Evolutionary conservation across 352 stramenopile species (phyloP).

Genomic region (Globisporangium orthogonon): DNA sequence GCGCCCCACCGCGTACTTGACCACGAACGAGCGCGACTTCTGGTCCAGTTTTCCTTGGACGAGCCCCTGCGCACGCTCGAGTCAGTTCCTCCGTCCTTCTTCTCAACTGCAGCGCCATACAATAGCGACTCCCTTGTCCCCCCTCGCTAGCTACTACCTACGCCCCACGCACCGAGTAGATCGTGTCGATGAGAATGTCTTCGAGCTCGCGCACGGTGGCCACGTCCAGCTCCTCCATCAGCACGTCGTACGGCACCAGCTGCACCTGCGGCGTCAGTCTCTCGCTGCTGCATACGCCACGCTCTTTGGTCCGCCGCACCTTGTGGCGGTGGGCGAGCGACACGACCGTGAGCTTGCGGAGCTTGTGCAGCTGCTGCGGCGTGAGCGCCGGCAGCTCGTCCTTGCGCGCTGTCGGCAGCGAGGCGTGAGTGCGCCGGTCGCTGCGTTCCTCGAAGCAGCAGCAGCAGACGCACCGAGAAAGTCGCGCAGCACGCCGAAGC

Average conservation of each 20-base stretch:
- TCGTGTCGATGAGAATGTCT: constrained; percentile 91
- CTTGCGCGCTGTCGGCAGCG: constrained; percentile 36
- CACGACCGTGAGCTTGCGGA: constrained; percentile 87
- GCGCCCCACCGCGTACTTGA: constrained; percentile 87
- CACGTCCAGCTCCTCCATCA: constrained; percentile 78
- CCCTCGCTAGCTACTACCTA: too few species aligned
- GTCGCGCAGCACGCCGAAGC: constrained; percentile 84
- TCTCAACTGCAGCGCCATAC: neutral
- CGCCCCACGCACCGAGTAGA: constrained; percentile 84
- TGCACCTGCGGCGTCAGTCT: constrained; percentile 9
- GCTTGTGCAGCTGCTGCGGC: constrained; percentile 70
- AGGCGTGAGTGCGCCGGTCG: neutral
- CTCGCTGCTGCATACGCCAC: neutral
- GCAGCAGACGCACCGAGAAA: constrained; percentile 49
- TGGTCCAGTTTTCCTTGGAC: constrained; percentile 89
- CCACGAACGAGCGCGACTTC: constrained; percentile 67
- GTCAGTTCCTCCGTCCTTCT: too few species aligned
- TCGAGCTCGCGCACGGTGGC: constrained; percentile 83
- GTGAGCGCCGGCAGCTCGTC: constrained; percentile 61
- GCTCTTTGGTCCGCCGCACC: constrained; percentile 20
- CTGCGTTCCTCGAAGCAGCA: too few species aligned
- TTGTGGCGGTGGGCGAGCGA: constrained; percentile 82
- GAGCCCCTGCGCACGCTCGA: constrained; percentile 40
- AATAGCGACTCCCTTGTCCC: too few species aligned
- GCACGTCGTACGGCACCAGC: constrained; percentile 76